Conservation (phyloP, 2,329 filamentous ascomycete genomes). For the Geosmithia morbida region DNA sequence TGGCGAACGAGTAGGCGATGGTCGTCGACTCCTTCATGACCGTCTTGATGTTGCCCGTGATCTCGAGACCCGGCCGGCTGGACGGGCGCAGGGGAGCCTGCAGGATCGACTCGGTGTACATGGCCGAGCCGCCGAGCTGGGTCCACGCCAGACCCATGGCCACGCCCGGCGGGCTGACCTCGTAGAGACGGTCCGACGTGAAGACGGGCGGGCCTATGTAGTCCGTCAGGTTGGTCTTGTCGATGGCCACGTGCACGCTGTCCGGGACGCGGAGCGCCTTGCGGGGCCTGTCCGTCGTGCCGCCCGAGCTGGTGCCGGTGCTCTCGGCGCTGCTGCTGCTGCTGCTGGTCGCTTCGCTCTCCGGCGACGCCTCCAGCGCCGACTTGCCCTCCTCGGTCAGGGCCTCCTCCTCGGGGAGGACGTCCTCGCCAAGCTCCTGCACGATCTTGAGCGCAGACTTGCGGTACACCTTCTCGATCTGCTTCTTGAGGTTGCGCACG, state of each 20-base stretch:
- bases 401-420: constrained; percentile 64
- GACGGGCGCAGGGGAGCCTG: constrained; percentile 64
- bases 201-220: constrained; percentile 94
- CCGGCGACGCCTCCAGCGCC: constrained; percentile 55
- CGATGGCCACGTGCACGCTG: constrained; percentile 71
- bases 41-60: constrained; percentile 85
- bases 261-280: constrained; percentile 74
- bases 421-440: constrained; percentile 79
- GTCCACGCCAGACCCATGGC: constrained; percentile 99
- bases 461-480: constrained; percentile 97
- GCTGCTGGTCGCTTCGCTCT: constrained; percentile 31
- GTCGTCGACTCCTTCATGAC: constrained; percentile 97
- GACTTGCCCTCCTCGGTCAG: constrained; percentile 76
- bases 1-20: constrained; percentile 93
- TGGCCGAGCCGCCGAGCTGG: constrained; percentile 85
- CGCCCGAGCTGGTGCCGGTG: constrained; percentile 17
- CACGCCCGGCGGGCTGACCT: constrained; percentile 82
- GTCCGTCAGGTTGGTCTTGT: constrained; percentile 83
- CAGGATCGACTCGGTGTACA: constrained; percentile 94
- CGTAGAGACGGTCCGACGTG: constrained; percentile 89
- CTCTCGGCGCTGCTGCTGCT: constrained; percentile 7
- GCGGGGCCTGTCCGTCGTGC: constrained; percentile 51
- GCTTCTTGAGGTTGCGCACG: constrained; percentile 96
- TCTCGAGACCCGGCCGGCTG: constrained; percentile 69
- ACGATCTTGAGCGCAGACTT: constrained; percentile 97